Evolutionary conservation across 2,329 filamentous ascomycete species (phyloP).

Genomic region (Aspergillus latus): DNA sequence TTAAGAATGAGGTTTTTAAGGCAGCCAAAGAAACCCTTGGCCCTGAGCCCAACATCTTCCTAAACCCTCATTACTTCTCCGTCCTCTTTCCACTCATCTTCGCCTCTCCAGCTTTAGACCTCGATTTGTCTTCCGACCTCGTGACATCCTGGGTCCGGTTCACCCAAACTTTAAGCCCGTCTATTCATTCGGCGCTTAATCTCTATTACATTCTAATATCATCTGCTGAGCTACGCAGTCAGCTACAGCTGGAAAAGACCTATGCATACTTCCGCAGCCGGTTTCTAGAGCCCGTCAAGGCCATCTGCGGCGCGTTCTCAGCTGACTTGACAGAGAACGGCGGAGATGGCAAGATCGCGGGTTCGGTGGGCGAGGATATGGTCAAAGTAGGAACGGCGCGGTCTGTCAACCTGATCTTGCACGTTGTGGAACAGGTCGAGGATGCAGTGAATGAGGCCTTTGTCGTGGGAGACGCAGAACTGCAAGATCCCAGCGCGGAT

Average conservation of each 20-base stretch:
- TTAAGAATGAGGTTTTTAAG: slow-evolving; percentile 60
- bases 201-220: slow-evolving; percentile 58
- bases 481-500: slow-evolving; percentile 28
- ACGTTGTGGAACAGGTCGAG: slow-evolving; percentile 38
- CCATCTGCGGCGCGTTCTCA: slow-evolving; percentile 33
- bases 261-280: slow-evolving; percentile 33
- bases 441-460: slow-evolving; percentile 32
- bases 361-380: slow-evolving; percentile 37
- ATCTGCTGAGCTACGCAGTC: slow-evolving; percentile 48
- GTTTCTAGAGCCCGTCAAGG: slow-evolving; percentile 35
- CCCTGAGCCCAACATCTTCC: slow-evolving; percentile 33
- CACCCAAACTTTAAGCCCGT: slow-evolving; percentile 47
- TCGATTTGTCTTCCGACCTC: slow-evolving; percentile 36
- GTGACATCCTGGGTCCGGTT: slow-evolving; percentile 50
- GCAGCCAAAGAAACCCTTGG: slow-evolving; percentile 31
- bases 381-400: slow-evolving; percentile 35
- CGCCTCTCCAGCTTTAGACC: slow-evolving; percentile 47
- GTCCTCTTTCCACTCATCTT: slow-evolving; percentile 54
- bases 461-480: slow-evolving; percentile 27
- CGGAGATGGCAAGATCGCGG: slow-evolving; percentile 38
- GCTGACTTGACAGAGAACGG: slow-evolving; percentile 34
- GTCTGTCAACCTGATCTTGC: slow-evolving; percentile 35
- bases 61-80: slow-evolving; percentile 38
- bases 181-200: slow-evolving; percentile 57
- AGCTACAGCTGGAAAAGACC: slow-evolving; percentile 47